These are phyloP conservation scores for Hyphopichia buzzinii DNA, from an alignment of 1,139 yeast genomes.

Conservation along the genomic window DNA sequence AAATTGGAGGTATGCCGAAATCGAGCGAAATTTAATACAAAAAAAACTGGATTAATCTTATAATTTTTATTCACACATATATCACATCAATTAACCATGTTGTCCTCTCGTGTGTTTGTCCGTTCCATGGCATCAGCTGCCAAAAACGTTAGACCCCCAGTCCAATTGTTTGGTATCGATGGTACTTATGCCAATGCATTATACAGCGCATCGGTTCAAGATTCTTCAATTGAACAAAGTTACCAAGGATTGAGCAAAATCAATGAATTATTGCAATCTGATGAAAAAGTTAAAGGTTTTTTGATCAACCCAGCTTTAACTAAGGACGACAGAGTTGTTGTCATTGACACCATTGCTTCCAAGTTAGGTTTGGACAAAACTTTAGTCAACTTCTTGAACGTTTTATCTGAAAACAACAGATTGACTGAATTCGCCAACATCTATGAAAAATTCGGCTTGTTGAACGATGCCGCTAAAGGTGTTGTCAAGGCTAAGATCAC, in stretches of 20 bases:
- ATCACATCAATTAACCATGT: slow-evolving; percentile 17
- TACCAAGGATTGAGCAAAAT: slow-evolving; percentile 64
- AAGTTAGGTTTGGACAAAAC: slow-evolving; percentile 68
- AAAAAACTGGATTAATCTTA: no score
- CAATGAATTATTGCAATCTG: slow-evolving; percentile 55
- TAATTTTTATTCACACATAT: neutral
- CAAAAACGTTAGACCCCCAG: slow-evolving; percentile 74
- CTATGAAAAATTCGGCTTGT: slow-evolving; percentile 67
- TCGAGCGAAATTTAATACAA: neutral
- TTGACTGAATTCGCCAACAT: slow-evolving; percentile 65
- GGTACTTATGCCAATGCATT: slow-evolving; percentile 97
- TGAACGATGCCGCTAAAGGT: slow-evolving; percentile 89
- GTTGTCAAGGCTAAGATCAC: slow-evolving; percentile 92
- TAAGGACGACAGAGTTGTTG: slow-evolving; percentile 66
- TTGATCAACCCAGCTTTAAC: slow-evolving; percentile 85
- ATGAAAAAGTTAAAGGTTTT: slow-evolving; percentile 59
- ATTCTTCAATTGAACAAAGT: slow-evolving; percentile 72
- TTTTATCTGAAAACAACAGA: slow-evolving; percentile 95
- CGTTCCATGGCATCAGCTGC: slow-evolving; percentile 72
- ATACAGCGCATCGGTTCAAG: slow-evolving; percentile 87
- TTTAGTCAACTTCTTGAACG: slow-evolving; percentile 75
- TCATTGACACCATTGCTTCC: slow-evolving; percentile 60
- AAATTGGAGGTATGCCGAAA: neutral
- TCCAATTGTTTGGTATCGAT: slow-evolving; percentile 91
- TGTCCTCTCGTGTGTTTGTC: slow-evolving; percentile 66